Base-by-base conservation (phyloP, 495 filamentous ascomycete species). In the Aspergillus homomorphus region DNA sequence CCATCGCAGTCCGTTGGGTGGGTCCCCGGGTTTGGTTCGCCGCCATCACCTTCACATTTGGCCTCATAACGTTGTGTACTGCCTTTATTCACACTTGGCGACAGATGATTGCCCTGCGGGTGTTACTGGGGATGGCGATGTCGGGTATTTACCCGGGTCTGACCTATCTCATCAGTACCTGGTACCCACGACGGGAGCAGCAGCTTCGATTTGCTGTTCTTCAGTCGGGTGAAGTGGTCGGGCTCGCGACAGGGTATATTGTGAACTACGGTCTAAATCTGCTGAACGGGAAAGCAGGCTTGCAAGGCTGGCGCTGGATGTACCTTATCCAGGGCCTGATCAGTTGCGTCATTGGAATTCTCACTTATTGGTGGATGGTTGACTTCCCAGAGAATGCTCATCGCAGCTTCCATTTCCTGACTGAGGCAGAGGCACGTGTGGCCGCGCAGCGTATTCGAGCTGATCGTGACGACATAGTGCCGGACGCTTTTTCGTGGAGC, bases 291-390 rank as follows among this genome's bases (percentile, higher is more conserved):
- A 68, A 63, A 4, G 76, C 71, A 4, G 84, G 83, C 0, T 62
- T 91, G 14, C 81, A 80, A 6, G 87, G 89, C 12, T 92, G 89
- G 88, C 79, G 86, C 16, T 91, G 87, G 82, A 90, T 90, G 84
- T 91, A 84, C 56, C 65, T 91, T 6, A 84, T 91, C 2, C 88
- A 92, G 67, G 84, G 84, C 0, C 57, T 75, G 0, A 84, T 89
- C 54, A 74, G 87, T n/a, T 83, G 78, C 60, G 70, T 88, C 1
- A 70, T 92, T 44, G 87, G 88, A 6, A 61, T 89, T n/a, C 53
- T 78, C 4, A 90, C 86, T 0, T 92, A 87, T 62, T 87, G 84
- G 74, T 91, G 87, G 87, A 90, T 92, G 67, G 78, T 91, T 23
- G 89, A 91, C 62, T 93, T 93, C 60, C 89, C 89, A 0, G 88